These are phyloP conservation scores for Asterella californica DNA, from an alignment of 225 moss, liverwort and hornwort species.

Conservation along the genomic window DNA sequence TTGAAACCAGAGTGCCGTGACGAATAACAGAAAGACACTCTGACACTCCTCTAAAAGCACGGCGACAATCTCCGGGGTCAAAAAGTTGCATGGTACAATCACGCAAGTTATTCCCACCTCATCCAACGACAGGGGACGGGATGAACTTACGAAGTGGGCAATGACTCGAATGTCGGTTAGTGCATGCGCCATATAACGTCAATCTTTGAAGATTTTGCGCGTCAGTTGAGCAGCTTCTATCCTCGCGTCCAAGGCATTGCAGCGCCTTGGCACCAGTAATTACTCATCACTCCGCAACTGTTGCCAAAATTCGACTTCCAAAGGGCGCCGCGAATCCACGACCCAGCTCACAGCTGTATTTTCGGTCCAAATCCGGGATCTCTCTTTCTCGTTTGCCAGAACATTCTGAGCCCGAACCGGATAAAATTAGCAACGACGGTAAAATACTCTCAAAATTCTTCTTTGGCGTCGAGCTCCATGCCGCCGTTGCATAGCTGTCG, in stretches of 20 bases:
- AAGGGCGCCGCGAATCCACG: not conserved
- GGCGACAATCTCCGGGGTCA: not conserved
- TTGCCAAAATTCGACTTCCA: not conserved
- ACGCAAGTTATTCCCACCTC: not conserved
- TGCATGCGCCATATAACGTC: slow-evolving; percentile 16
- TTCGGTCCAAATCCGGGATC: not conserved
- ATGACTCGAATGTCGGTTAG: slow-evolving; percentile 4
- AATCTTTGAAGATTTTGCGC: not conserved
- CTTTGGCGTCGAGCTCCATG: too few species aligned
- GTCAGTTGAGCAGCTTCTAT: not conserved
- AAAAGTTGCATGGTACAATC: not conserved
- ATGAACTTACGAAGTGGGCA: slow-evolving; percentile 21
- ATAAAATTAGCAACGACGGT: too few species aligned
- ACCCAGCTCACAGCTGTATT: not conserved
- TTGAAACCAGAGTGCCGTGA: not conserved
- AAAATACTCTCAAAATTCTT: too few species aligned
- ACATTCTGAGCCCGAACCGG: too few species aligned
- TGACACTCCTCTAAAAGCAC: not conserved
- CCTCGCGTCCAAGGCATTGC: not conserved
- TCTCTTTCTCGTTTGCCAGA: not conserved
- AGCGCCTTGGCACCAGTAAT: not conserved
- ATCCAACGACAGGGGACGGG: not conserved
- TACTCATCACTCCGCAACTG: not conserved
- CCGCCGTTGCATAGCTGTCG: too few species aligned
- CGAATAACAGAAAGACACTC: not conserved